phyloP scores from a whole-genome alignment of 2,329 filamentous ascomycete genomes.

The Aspergillus novofumigatus region DNA sequence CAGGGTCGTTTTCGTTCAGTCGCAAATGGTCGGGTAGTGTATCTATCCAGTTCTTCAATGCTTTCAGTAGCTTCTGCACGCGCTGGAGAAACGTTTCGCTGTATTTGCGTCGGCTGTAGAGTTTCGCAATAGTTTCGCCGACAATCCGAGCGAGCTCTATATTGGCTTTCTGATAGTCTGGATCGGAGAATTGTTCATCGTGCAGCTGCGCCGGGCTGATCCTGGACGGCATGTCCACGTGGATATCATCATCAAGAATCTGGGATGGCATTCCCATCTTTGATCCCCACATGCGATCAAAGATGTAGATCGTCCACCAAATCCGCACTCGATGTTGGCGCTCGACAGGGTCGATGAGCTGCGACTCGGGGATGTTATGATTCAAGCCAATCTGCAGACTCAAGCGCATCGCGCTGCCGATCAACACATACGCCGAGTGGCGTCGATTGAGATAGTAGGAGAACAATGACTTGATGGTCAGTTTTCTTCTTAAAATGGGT shows the following conservation, averaged over 20 bases:
- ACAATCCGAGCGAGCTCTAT: conserved; percentile 36
- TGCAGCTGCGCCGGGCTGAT: conserved; percentile 27
- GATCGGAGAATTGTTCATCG: conserved; percentile 35
- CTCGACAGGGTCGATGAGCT: conserved; percentile 37
- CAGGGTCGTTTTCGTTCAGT: conserved; percentile 29
- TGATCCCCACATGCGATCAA: conserved; percentile 46
- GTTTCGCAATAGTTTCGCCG: conserved; percentile 31
- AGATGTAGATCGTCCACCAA: conserved; percentile 39
- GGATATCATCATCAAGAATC: conserved; percentile 47
- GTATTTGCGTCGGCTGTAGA: conserved; percentile 35
- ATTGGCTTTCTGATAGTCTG: conserved; percentile 34
- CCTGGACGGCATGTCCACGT: conserved; percentile 35
- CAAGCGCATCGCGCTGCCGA: conserved; percentile 39
- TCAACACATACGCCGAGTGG: conserved; percentile 31
- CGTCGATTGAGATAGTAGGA: conserved; percentile 36
- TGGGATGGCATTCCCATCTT: conserved; percentile 48
- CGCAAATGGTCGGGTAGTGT: conserved; percentile 32
- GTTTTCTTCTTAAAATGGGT: not conserved
- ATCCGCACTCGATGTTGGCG: conserved; percentile 34
- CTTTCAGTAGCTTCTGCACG: conserved; percentile 38
- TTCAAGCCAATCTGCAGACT: conserved; percentile 44
- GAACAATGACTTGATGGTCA: conserved; percentile 27
- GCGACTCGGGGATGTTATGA: conserved; percentile 36
- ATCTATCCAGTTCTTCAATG: conserved; percentile 37
- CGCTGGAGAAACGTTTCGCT: conserved; percentile 37